These are phyloP conservation scores for Rugonectria rugulosa DNA, from an alignment of 2,329 filamentous ascomycete genomes.

Conservation along the genomic window DNA sequence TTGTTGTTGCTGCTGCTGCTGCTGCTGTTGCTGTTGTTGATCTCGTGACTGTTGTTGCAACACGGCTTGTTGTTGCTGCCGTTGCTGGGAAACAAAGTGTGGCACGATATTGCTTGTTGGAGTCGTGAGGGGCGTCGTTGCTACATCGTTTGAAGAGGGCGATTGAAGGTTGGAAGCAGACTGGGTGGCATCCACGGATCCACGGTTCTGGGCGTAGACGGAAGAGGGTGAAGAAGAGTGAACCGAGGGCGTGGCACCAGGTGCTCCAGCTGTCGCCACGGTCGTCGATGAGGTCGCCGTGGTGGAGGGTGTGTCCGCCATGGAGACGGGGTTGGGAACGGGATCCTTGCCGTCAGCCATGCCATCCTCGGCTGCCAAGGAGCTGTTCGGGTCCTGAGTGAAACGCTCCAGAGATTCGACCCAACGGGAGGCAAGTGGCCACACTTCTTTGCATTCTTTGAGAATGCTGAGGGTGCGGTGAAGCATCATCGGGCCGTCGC, in stretches of 20 bases:
- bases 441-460: conserved; percentile 57
- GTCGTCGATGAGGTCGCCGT: neutral
- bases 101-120: conserved; percentile 13
- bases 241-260: neutral
- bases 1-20: neutral
- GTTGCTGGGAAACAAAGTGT: conserved; percentile 27
- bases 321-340: conserved; percentile 34
- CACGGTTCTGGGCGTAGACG: conserved; percentile 20
- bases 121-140: conserved; percentile 22
- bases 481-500: conserved; percentile 55
- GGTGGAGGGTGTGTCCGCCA: too few relatives aligned
- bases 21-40: neutral
- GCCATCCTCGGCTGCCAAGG: conserved; percentile 52
- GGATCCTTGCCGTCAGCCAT: conserved; percentile 58
- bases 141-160: conserved; percentile 21
- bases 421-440: conserved; percentile 62
- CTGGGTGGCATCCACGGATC: conserved; percentile 20
- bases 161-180: conserved; percentile 21
- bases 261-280: neutral
- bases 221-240: conserved; percentile 29
- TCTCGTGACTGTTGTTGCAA: neutral
- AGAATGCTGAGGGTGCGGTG: conserved; percentile 54
- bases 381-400: conserved; percentile 52
- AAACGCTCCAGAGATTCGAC: conserved; percentile 58
- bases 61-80: conserved; percentile 25